Evolutionary conservation across 2,329 filamentous ascomycete genomes (phyloP).

Genomic region (Stemphylium beticola): DNA sequence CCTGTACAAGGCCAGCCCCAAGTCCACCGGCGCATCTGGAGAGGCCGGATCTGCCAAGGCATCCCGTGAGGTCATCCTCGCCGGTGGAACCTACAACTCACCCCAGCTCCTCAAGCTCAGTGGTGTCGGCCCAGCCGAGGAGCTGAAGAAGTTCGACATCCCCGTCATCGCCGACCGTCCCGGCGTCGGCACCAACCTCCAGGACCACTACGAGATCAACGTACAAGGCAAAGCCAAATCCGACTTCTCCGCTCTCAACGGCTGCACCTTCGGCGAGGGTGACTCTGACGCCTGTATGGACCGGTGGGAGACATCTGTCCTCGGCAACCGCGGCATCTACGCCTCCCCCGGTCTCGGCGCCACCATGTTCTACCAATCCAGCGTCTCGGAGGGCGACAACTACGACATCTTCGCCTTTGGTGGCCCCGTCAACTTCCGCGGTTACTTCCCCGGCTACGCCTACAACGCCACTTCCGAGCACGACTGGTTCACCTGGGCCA

Average conservation of each 20-base stretch:
- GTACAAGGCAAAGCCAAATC: slow-evolving; percentile 55
- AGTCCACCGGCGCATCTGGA: slow-evolving; percentile 42
- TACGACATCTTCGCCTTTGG: slow-evolving; percentile 64
- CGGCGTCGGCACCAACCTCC: slow-evolving; percentile 69
- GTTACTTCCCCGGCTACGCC: slow-evolving; percentile 64
- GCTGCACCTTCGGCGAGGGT: slow-evolving; percentile 49
- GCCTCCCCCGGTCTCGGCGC: slow-evolving; percentile 61
- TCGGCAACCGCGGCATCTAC: slow-evolving; percentile 54
- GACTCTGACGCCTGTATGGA: slow-evolving; percentile 55
- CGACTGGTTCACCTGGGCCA: slow-evolving; percentile 57
- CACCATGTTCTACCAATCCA: slow-evolving; percentile 54
- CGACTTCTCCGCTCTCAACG: slow-evolving; percentile 47
- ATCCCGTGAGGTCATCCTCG: slow-evolving; percentile 41
- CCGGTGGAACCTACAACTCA: slow-evolving; percentile 64
- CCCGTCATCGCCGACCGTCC: slow-evolving; percentile 62
- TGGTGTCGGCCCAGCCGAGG: slow-evolving; percentile 64
- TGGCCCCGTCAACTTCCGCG: slow-evolving; percentile 60
- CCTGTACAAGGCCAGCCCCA: slow-evolving; percentile 53
- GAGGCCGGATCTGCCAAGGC: slow-evolving; percentile 44
- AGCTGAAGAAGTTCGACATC: slow-evolving; percentile 62
- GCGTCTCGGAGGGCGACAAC: slow-evolving; percentile 54
- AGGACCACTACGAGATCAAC: slow-evolving; percentile 64
- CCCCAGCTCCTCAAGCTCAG: slow-evolving; percentile 70
- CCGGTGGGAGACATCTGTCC: slow-evolving; percentile 51
- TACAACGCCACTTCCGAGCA: slow-evolving; percentile 58